Conservation (phyloP, 2,329 filamentous ascomycete species). For the Neofusicoccum umdonicola region DNA sequence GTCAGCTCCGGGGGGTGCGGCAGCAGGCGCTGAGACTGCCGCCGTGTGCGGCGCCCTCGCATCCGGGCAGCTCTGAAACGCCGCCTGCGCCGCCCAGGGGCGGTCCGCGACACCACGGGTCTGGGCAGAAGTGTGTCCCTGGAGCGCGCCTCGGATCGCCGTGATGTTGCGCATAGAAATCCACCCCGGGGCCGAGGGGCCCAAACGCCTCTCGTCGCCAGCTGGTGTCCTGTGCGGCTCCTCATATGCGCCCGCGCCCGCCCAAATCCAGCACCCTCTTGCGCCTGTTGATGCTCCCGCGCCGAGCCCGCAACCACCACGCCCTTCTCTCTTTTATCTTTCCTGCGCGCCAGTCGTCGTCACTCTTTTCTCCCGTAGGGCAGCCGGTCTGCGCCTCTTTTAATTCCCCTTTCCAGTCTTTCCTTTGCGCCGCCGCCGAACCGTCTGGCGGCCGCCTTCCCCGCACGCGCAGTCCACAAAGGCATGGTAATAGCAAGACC, state of each 20-base stretch:
- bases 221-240: conserved; percentile 1
- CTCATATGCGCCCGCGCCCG: not conserved
- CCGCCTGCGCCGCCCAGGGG: not conserved
- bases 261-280: not conserved
- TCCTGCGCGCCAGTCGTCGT: not conserved
- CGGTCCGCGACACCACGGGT: not conserved
- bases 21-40: not conserved
- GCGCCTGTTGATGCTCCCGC: not conserved
- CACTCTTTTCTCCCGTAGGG: not conserved
- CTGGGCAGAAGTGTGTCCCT: not conserved
- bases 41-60: not conserved
- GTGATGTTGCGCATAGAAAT: conserved; percentile 6
- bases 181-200: not conserved
- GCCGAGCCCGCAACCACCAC: not conserved
- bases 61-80: not conserved
- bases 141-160: conserved; percentile 6
- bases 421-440: not conserved
- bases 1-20: not conserved
- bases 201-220: conserved; percentile 14
- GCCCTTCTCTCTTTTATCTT: not conserved
- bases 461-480: not conserved
- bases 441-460: not conserved
- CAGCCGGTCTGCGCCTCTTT: conserved; percentile 9
- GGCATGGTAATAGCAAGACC: not conserved
- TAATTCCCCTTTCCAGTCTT: not conserved